Evolutionary conservation across 306 rosid species (phyloP).

Genomic region (Ormosia semicastrata): DNA sequence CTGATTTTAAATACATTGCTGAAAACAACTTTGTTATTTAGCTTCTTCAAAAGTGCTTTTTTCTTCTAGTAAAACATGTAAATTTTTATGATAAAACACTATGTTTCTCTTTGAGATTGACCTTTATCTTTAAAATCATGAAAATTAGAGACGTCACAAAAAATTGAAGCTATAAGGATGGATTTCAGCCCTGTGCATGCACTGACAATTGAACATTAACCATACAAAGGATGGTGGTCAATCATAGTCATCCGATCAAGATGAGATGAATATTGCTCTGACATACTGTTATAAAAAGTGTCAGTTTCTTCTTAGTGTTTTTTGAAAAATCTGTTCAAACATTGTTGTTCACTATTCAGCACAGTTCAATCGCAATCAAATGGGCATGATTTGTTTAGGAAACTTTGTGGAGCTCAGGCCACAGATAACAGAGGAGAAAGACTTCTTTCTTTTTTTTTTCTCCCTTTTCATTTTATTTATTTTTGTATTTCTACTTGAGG

Average conservation of each 20-base stretch:
- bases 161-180: background rate
- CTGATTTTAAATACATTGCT: too few species aligned
- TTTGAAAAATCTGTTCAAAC: background rate
- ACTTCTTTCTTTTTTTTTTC: background rate
- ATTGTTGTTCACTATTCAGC: slow-evolving; percentile 6
- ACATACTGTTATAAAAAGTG: slow-evolving; percentile 6
- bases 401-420: background rate
- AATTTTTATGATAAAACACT: too few species aligned
- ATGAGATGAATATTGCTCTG: background rate
- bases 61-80: background rate
- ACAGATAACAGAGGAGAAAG: background rate
- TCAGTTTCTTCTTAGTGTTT: background rate
- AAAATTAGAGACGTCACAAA: background rate
- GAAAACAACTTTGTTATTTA: background rate
- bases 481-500: background rate
- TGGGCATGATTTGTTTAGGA: background rate
- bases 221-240: slow-evolving; percentile 14
- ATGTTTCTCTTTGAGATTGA: too few species aligned
- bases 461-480: background rate
- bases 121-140: background rate
- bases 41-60: background rate
- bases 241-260: slow-evolving; percentile 17
- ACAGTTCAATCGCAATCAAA: slow-evolving; percentile 2
- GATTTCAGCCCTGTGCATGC: background rate
- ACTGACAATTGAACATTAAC: background rate